These are phyloP conservation scores for Apocynum venetum DNA, from an alignment of 257 asterid species.

Conservation along the genomic window DNA sequence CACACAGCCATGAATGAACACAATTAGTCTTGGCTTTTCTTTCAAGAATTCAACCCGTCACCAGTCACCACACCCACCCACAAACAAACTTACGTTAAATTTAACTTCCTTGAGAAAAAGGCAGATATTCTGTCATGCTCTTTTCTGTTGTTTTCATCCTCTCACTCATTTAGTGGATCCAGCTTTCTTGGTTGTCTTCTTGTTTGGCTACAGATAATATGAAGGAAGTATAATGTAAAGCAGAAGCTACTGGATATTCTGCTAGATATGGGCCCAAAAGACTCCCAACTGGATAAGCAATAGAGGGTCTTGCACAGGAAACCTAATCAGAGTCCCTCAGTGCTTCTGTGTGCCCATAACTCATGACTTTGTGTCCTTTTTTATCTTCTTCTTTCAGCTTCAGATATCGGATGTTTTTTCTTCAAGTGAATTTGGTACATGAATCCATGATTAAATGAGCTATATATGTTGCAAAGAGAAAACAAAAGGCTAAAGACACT, in stretches of 20 bases:
- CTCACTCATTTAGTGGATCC: background rate
- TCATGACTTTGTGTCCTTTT: background rate
- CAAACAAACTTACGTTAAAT: background rate
- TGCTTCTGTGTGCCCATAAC: background rate
- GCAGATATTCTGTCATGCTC: background rate
- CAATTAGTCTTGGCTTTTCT: background rate
- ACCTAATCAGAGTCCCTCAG: background rate
- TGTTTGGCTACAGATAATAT: constrained; percentile 8
- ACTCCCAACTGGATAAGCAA: background rate
- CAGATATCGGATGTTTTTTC: background rate
- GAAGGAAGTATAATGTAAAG: background rate
- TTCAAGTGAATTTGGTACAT: background rate
- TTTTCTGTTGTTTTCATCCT: background rate
- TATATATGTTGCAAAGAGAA: background rate
- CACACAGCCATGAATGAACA: constrained; percentile 1
- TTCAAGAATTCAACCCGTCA: background rate
- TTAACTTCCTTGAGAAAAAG: constrained; percentile 12
- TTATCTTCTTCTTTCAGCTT: background rate
- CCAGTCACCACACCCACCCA: background rate
- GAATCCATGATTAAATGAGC: background rate
- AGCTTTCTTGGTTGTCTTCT: constrained; percentile 1
- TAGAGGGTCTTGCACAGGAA: background rate
- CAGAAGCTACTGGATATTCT: background rate
- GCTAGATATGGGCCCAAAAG: background rate
- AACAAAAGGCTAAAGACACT: background rate